Conservation (phyloP, 2,329 filamentous ascomycete genomes). For the Microcera coccophila region DNA sequence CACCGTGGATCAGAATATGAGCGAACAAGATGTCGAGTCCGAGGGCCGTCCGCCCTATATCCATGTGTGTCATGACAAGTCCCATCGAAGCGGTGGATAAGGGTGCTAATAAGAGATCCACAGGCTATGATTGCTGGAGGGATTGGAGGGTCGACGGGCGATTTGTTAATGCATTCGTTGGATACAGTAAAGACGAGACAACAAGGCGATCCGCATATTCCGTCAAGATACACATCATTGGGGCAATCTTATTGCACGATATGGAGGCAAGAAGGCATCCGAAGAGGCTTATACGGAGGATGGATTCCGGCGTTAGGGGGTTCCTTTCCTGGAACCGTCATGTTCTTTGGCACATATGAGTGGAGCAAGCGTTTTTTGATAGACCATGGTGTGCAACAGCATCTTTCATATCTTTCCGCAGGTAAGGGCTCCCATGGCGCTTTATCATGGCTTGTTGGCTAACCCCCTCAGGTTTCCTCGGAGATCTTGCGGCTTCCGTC, state of each 20-base stretch:
- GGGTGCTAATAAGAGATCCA: conserved; percentile 15
- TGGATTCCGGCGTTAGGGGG: conserved; percentile 86
- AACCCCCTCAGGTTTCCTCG: conserved; percentile 68
- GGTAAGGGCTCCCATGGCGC: conserved; percentile 49
- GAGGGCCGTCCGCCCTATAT: conserved; percentile 44
- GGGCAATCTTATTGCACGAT: conserved; percentile 91
- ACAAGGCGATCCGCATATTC: conserved; percentile 90
- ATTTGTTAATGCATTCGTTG: conserved; percentile 97
- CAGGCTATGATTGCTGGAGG: conserved; percentile 95
- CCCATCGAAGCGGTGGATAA: background rate
- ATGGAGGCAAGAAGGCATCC: conserved; percentile 82
- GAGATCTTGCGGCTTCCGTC: conserved; percentile 85
- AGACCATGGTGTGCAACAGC: conserved; percentile 75
- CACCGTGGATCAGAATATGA: conserved; percentile 32
- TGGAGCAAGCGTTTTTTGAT: conserved; percentile 88
- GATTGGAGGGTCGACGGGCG: conserved; percentile 85
- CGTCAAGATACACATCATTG: conserved; percentile 87
- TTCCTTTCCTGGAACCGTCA: conserved; percentile 87
- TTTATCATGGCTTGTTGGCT: conserved; percentile 3
- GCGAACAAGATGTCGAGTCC: conserved; percentile 36
- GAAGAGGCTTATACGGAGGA: conserved; percentile 86
- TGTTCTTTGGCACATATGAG: conserved; percentile 97
- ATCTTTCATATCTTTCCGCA: conserved; percentile 79
- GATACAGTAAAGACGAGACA: conserved; percentile 98
- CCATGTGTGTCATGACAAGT: conserved; percentile 33